phyloP scores from a whole-genome alignment of 495 filamentous ascomycete genomes.

The Parathielavia hyrcaniae region DNA sequence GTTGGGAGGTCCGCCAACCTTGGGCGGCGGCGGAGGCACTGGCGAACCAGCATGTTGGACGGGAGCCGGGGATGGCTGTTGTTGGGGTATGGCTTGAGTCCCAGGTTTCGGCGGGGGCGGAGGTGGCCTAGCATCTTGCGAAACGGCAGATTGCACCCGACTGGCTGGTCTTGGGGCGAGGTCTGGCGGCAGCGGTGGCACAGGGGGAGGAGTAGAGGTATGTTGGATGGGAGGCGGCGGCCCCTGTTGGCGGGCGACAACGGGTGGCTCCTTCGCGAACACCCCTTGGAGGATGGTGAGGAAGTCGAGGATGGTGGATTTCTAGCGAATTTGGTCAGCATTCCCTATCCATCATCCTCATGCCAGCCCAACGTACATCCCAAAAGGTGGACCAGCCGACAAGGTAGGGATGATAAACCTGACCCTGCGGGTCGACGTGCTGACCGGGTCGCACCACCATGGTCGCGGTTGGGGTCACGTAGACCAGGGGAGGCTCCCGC shows the following conservation, averaged over 20 bases:
- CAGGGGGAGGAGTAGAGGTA: slow-evolving; percentile 32
- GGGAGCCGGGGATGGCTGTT: slow-evolving; percentile 15
- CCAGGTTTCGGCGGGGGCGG: slow-evolving; percentile 44
- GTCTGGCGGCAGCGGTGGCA: slow-evolving; percentile 40
- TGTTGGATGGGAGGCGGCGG: slow-evolving; percentile 36
- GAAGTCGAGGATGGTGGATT: slow-evolving; percentile 73
- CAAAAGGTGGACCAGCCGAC: slow-evolving; percentile 81
- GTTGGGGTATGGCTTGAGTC: slow-evolving; percentile 25
- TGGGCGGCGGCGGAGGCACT: slow-evolving; percentile 36
- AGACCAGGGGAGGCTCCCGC: slow-evolving; percentile 72
- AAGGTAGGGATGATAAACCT: slow-evolving; percentile 92
- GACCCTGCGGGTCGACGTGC: slow-evolving; percentile 90
- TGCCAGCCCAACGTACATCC: slow-evolving; percentile 61
- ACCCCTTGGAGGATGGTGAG: slow-evolving; percentile 76
- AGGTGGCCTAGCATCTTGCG: slow-evolving; percentile 30
- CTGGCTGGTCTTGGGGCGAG: slow-evolving; percentile 23
- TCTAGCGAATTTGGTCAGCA: slow-evolving; percentile 48
- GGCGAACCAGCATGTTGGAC: slow-evolving; percentile 24
- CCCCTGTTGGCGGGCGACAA: slow-evolving; percentile 64
- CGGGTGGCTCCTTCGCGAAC: slow-evolving; percentile 91
- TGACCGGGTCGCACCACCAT: slow-evolving; percentile 90
- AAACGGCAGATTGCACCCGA: slow-evolving; percentile 10
- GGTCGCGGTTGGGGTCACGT: slow-evolving; percentile 78
- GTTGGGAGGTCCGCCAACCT: slow-evolving; percentile 24
- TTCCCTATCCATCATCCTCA: neutral